Conservation (phyloP, 345 rosid genomes). For the Punica granatum region DNA sequence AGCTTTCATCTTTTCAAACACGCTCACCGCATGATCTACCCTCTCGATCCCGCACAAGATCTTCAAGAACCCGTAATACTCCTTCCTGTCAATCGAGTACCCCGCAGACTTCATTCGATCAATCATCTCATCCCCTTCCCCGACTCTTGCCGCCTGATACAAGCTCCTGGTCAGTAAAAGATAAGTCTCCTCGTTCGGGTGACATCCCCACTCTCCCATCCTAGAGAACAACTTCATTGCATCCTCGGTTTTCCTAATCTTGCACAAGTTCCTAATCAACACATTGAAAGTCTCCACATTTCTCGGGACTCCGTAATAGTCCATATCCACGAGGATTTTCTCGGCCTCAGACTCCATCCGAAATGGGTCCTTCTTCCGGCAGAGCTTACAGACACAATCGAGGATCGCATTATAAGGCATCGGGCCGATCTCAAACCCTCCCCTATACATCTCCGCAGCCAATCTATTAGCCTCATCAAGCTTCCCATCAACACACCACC, state of each 20-base stretch:
- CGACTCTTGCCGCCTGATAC: conserved; percentile 81
- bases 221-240: conserved; percentile 62
- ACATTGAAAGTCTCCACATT: conserved; percentile 80
- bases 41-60: conserved; percentile 93
- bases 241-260: conserved; percentile 71
- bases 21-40: conserved; percentile 79
- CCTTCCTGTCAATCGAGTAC: conserved; percentile 46
- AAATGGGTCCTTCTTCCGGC: conserved; percentile 77
- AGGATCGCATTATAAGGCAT: conserved; percentile 62
- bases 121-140: conserved; percentile 92
- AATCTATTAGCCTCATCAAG: conserved; percentile 85
- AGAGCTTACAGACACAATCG: conserved; percentile 86
- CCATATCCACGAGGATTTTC: conserved; percentile 83
- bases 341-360: conserved; percentile 58
- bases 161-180: conserved; percentile 67
- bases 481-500: conserved; percentile 85
- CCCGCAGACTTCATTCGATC: conserved; percentile 84
- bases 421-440: conserved; percentile 81
- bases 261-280: conserved; percentile 64
- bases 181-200: conserved; percentile 52
- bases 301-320: conserved; percentile 74
- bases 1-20: conserved; percentile 76
- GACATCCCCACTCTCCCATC: conserved; percentile 89
- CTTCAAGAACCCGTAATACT: conserved; percentile 64
- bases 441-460: conserved; percentile 89